Evolutionary conservation across 805 yeast species (phyloP), one percentile per base, ranked within the genome.

Genomic region (Nakazawaea wyomingensis): DNA sequence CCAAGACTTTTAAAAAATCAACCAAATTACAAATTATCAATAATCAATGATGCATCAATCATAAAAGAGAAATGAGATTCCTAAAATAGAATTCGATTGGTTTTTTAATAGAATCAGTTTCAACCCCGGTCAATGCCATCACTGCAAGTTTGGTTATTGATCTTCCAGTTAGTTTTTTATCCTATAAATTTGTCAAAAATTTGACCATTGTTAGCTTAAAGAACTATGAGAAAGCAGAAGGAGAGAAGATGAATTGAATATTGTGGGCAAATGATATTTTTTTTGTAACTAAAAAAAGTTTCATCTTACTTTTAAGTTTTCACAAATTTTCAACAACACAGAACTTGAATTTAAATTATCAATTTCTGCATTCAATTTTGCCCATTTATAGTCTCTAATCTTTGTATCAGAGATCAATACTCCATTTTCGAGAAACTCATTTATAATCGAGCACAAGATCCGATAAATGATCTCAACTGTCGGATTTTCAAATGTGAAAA

Each of bases 241-340:
- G n/a, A n/a, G n/a, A n/a, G n/a, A n/a, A n/a, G n/a, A n/a, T n/a
- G n/a, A n/a, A n/a, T n/a, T n/a, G n/a, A n/a, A n/a, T n/a, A n/a
- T n/a, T n/a, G n/a, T n/a, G n/a, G n/a, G n/a, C n/a, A n/a, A n/a
- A n/a, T n/a, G n/a, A n/a, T n/a, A n/a, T n/a, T n/a, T n/a, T n/a
- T n/a, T 24, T 13, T 14, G 17, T 30, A 14, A 8, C 8, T 30
- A 30, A 4, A 7, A 13, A 4, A 13, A 13, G 17, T 9, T 3
- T 14, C 3, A 32, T 20, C 37, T 21, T 34, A 34, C 37, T 6
- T 34, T 34, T 21, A 34, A 30, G 1, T 14, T 21, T 13, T 13
- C 24, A 21, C 34, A 29, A 14, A 38, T 38, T 21, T 38, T 38
- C 4, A 29, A 38, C 18, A 38, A 21, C 6, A 38, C 5, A 14